These are phyloP conservation scores for Aspergillus uvarum DNA, from an alignment of 2,329 filamentous ascomycete species.

Conservation along the genomic window DNA sequence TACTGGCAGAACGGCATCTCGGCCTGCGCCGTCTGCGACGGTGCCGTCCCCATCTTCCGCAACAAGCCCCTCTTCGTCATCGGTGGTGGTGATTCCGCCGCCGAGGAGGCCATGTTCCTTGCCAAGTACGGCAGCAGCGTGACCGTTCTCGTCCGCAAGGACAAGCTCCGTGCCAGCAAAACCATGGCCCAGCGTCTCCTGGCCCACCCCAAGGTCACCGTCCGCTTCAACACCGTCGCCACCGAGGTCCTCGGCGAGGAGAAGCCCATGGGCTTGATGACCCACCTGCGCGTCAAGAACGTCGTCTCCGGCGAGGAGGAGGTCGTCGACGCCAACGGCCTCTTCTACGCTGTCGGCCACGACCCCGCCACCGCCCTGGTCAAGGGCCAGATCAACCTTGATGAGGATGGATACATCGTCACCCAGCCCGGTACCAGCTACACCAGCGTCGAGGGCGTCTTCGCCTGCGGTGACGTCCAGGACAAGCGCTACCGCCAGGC, in stretches of 20 bases:
- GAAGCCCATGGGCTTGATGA: slow-evolving; percentile 76
- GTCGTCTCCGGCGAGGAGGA: slow-evolving; percentile 72
- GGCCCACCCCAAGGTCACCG: slow-evolving; percentile 83
- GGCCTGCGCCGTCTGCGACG: slow-evolving; percentile 96
- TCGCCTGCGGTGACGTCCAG: slow-evolving; percentile 95
- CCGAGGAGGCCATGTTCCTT: slow-evolving; percentile 95
- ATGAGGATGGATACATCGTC: slow-evolving; percentile 85
- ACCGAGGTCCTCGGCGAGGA: slow-evolving; percentile 82
- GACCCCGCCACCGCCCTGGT: slow-evolving; percentile 89
- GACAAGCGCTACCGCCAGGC: slow-evolving; percentile 98
- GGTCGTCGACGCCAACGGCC: slow-evolving; percentile 82
- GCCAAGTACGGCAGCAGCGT: slow-evolving; percentile 97
- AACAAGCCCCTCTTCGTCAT: slow-evolving; percentile 96
- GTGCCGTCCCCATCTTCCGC: slow-evolving; percentile 93
- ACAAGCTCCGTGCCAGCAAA: slow-evolving; percentile 81
- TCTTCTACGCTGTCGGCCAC: slow-evolving; percentile 97
- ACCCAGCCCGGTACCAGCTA: slow-evolving; percentile 85
- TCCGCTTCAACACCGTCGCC: slow-evolving; percentile 79
- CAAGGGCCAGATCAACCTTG: slow-evolving; percentile 84
- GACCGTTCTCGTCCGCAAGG: slow-evolving; percentile 85
- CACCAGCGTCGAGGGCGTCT: slow-evolving; percentile 88
- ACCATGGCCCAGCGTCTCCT: slow-evolving; percentile 88
- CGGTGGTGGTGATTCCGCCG: slow-evolving; percentile 92
- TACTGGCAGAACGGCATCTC: slow-evolving; percentile 98
- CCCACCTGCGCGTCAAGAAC: slow-evolving; percentile 79